Evolutionary conservation across 345 rosid species (phyloP), one percentile per base, ranked within the genome.

Genomic region (Salix udensis): DNA sequence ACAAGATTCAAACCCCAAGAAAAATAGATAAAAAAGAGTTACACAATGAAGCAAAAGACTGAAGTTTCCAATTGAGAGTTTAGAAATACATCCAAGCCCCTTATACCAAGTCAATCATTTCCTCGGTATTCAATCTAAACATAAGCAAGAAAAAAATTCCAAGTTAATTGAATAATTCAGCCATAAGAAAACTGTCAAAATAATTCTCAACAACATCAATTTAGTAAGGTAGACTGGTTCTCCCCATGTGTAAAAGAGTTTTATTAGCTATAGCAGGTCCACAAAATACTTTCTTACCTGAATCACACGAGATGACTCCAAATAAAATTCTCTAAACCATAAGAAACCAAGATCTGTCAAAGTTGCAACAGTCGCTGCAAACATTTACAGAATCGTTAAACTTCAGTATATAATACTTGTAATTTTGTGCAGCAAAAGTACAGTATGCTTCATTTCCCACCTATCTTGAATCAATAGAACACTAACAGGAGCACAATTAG

Each of bases 301-400:
- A 82, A 96, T 96, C 77, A 93, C 99, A 77, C 95, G 99, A 78
- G 99, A 96, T 78, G 99, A 96, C 88, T 96, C 98, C 91, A 96
- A 78, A 85, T 96, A 96, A 86, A 96, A 96, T 85, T 96, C 99
- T 87, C 99, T 88, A 86, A 92, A 96, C 99, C 98, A 96, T 71
- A 96, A 83, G 89, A 96, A 96, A 74, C 99, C 99, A 70, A 93
- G 95, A 88, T 96, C 98, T 46, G 95, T 93, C 84, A 96, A 82
- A 76, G 91, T 89, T 65, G 86, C 87, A 78, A 96, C 78, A 37
- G 97, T 92, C 24, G 85, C 99, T 96, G 97, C 91, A 89, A 78
- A 76, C 81, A 87, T 46, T 62, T 77, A 39, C 24, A 44, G 46
- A 76, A 26, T 46, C 79, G 53, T 71, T 81, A 74, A 68, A 77